Conservation (phyloP, 768 basidiomycete genomes). For the Tricholoma saponaceum region DNA sequence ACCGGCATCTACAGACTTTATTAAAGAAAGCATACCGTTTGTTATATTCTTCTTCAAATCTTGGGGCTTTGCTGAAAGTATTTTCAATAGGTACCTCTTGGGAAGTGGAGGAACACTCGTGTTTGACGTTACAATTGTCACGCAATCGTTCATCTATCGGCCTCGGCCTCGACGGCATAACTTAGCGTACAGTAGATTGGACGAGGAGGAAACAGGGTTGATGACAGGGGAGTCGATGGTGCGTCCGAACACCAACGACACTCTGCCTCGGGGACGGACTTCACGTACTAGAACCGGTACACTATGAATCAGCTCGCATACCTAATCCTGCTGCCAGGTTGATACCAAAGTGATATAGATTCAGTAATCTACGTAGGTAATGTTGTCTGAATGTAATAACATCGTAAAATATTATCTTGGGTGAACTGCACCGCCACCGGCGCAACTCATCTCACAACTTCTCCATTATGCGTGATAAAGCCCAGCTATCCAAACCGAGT, state of each 20-base stretch:
- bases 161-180: slow-evolving; percentile 38
- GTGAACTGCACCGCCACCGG: background rate
- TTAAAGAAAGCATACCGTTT: slow-evolving; percentile 83
- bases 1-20: slow-evolving; percentile 57
- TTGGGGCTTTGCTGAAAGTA: background rate
- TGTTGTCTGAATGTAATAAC: background rate
- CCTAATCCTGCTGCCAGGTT: background rate
- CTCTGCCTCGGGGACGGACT: slow-evolving; percentile 34
- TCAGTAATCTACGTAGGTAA: background rate
- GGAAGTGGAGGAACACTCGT: slow-evolving; percentile 91
- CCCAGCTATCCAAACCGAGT: slow-evolving; percentile 26
- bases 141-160: slow-evolving; percentile 79
- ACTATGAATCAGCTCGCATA: slow-evolving; percentile 4
- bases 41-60: slow-evolving; percentile 25
- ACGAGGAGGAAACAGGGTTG: slow-evolving; percentile 49
- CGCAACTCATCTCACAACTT: background rate
- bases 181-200: slow-evolving; percentile 22
- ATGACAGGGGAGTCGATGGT: slow-evolving; percentile 38
- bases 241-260: slow-evolving; percentile 22
- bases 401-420: background rate
- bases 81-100: slow-evolving; percentile 63
- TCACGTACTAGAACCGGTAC: slow-evolving; percentile 25
- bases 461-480: background rate
- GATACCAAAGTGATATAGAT: background rate
- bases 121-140: slow-evolving; percentile 90